These are phyloP conservation scores for Berberis thunbergii DNA, from an alignment of 164 flowering plant species.

Conservation along the genomic window DNA sequence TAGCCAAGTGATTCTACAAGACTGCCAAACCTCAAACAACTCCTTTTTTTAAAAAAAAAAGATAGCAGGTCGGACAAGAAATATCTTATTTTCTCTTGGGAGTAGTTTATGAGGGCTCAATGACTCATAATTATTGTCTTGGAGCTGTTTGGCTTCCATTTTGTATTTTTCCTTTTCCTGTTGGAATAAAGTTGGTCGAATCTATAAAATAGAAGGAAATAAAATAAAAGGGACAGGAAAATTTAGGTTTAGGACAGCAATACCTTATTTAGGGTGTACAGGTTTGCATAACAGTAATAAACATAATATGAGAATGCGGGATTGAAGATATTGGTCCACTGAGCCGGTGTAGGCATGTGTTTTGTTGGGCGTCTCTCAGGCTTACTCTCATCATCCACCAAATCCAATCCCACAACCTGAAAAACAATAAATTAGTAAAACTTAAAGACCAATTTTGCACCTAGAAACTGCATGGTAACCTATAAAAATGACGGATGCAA, in stretches of 20 bases:
- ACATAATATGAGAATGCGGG: conserved; percentile 2
- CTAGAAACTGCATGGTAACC: not conserved
- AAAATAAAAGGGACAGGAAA: not conserved
- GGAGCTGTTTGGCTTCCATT: no score
- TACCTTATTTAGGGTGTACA: conserved; percentile 1
- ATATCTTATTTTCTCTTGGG: no score
- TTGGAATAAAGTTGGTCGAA: not conserved
- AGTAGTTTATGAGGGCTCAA: no score
- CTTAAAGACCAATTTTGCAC: not conserved
- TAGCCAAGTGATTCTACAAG: no score
- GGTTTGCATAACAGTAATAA: conserved; percentile 1
- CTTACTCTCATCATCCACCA: conserved; percentile 3
- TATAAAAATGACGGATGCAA: not conserved
- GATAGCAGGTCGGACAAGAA: no score
- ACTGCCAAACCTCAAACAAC: no score
- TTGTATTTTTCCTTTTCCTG: not conserved
- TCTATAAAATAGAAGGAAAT: no score
- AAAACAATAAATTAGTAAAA: not conserved
- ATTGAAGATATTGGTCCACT: conserved; percentile 2
- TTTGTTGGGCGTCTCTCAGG: conserved; percentile 4
- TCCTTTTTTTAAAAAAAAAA: no score
- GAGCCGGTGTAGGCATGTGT: conserved; percentile 6
- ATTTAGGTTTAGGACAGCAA: not conserved
- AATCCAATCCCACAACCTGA: conserved; percentile 1
- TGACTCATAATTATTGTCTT: no score